A percentile compares a stretch with the other conserved stretches of the same genome.
These are phyloP conservation scores for Ogataea paraovalis DNA, from an alignment of 805 yeast genomes.

Conservation along the genomic window DNA sequence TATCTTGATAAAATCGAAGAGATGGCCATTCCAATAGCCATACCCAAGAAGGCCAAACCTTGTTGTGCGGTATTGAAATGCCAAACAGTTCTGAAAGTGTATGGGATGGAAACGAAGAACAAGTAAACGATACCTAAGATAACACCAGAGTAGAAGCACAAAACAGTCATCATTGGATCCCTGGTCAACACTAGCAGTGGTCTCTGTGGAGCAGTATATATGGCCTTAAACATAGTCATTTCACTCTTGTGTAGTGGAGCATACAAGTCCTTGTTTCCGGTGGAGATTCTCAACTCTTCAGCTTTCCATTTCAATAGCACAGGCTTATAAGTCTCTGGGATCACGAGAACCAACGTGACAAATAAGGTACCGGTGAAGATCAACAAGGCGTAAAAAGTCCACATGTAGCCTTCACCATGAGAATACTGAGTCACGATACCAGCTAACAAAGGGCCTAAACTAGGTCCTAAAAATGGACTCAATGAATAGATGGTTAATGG, in stretches of 20 bases:
- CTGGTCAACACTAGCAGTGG: constrained; percentile 44
- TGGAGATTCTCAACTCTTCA: constrained; percentile 39
- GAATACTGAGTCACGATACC: constrained; percentile 57
- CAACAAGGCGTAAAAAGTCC: constrained; percentile 64
- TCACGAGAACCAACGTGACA: constrained; percentile 22
- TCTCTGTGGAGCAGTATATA: constrained; percentile 44
- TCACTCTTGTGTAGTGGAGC: constrained; percentile 40
- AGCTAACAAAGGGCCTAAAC: constrained; percentile 60
- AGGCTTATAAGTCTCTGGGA: constrained; percentile 47
- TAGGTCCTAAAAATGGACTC: constrained; percentile 67
- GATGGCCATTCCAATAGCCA: constrained; percentile 46
- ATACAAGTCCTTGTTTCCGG: constrained; percentile 35
- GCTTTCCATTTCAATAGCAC: constrained; percentile 51
- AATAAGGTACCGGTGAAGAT: constrained; percentile 42
- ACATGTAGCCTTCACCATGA: constrained; percentile 49
- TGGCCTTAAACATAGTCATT: constrained; percentile 35
- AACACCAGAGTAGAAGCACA: constrained; percentile 55
- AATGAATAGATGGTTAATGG: constrained; percentile 67
- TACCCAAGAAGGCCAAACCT: constrained; percentile 62
- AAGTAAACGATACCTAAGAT: constrained; percentile 57
- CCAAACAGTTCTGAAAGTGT: constrained; percentile 51
- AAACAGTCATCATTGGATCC: constrained; percentile 53
- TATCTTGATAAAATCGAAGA: constrained; percentile 37
- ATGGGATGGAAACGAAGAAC: constrained; percentile 64
- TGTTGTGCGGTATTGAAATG: constrained; percentile 48